These are phyloP conservation scores for Chara braunii DNA, from an alignment of 139 green algal genomes.

Conservation along the genomic window DNA sequence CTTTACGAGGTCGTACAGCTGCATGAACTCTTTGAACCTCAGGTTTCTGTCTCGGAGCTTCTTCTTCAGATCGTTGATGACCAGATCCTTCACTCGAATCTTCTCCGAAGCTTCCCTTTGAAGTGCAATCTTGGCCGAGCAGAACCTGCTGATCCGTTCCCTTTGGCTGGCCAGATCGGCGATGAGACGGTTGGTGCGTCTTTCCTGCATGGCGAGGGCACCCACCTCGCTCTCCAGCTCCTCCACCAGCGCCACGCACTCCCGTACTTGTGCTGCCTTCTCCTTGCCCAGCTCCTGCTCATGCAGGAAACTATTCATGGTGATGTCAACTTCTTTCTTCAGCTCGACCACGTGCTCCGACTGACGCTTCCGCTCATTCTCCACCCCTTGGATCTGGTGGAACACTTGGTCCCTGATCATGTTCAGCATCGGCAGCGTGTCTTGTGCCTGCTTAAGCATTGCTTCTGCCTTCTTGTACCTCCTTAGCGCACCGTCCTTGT, in stretches of 20 bases:
- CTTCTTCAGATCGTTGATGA: conserved; percentile 59
- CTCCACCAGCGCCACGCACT: conserved; percentile 25
- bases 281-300: conserved; percentile 60
- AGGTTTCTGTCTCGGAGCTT: conserved; percentile 35
- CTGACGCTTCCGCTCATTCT: conserved; percentile 21
- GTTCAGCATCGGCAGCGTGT: neutral
- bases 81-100: conserved; percentile 32
- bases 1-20: conserved; percentile 73
- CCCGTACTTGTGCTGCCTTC: conserved; percentile 49
- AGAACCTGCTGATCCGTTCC: conserved; percentile 9
- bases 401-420: neutral
- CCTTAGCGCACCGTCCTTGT: conserved; percentile 49
- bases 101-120: conserved; percentile 20
- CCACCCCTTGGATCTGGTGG: neutral
- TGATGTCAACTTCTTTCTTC: conserved; percentile 55
- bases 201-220: conserved; percentile 48
- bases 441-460: conserved; percentile 21
- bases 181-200: conserved; percentile 21
- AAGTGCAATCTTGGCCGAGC: conserved; percentile 9
- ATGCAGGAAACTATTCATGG: conserved; percentile 56
- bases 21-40: conserved; percentile 60
- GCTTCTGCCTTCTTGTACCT: conserved; percentile 44
- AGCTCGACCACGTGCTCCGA: conserved; percentile 21
- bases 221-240: conserved; percentile 50
- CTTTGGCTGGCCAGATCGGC: conserved; percentile 21